phyloP scores from a whole-genome alignment of 2,329 filamentous ascomycete genomes.

The Apiospora saccharicola region DNA sequence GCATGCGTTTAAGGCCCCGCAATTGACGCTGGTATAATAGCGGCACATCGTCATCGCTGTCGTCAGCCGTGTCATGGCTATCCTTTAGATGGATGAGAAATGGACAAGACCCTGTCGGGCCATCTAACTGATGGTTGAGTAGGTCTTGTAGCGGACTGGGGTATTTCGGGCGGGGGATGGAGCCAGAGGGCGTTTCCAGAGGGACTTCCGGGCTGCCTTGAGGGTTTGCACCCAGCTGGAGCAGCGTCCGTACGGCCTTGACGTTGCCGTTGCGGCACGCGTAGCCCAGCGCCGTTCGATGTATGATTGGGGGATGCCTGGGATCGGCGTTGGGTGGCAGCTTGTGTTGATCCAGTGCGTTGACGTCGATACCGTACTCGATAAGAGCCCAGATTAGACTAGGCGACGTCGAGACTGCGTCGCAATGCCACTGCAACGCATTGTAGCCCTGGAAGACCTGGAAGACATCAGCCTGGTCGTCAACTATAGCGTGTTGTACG shows the following conservation, averaged over 20 bases:
- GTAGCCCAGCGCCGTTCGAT: constrained; percentile 30
- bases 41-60: not conserved
- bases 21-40: not conserved
- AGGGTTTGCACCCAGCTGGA: constrained; percentile 28
- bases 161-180: not conserved
- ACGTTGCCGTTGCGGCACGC: constrained; percentile 31
- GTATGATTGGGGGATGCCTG: not conserved
- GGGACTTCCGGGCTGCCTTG: not conserved
- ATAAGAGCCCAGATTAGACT: constrained; percentile 27
- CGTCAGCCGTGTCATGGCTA: not conserved
- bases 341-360: constrained; percentile 27
- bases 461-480: not conserved
- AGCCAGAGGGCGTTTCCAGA: not conserved
- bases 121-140: constrained; percentile 25
- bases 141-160: constrained; percentile 31
- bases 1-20: not conserved
- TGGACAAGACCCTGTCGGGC: not conserved
- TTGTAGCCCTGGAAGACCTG: constrained; percentile 30
- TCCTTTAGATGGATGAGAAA: not conserved
- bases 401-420: constrained; percentile 29
- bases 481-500: not conserved
- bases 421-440: constrained; percentile 31
- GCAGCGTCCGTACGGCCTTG: constrained; percentile 27
- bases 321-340: not conserved
- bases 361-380: constrained; percentile 26